phyloP scores from a whole-genome alignment of 768 basidiomycete species.

The Tricholoma saponaceum region DNA sequence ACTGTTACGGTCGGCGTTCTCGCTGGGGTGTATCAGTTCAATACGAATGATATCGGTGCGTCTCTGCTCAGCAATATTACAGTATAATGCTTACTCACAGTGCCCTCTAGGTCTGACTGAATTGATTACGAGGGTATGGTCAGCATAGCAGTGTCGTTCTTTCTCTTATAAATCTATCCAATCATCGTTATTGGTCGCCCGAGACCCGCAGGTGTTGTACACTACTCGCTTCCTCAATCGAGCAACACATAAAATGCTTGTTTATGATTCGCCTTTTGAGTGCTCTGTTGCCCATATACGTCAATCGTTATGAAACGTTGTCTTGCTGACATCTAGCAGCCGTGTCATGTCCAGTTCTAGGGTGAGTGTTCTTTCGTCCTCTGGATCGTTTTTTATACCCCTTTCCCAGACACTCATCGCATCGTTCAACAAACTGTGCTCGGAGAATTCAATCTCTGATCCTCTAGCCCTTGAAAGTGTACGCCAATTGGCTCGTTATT shows the following conservation, averaged over 20 bases:
- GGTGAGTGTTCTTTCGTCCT: too few species aligned
- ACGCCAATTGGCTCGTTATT: too few species aligned
- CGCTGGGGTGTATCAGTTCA: constrained; percentile 95
- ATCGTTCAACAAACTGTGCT: too few species aligned
- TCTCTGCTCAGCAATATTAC: neutral
- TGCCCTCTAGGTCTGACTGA: constrained; percentile 70
- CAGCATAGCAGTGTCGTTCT: constrained; percentile 44
- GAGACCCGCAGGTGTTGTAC: neutral
- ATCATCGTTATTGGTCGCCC: neutral
- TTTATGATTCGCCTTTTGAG: neutral
- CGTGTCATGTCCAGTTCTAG: too few species aligned
- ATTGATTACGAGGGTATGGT: constrained; percentile 79
- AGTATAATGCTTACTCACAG: neutral
- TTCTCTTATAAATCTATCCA: neutral
- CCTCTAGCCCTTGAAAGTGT: too few species aligned
- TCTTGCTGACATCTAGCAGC: too few species aligned
- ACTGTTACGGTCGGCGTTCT: constrained; percentile 69
- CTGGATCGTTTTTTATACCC: too few species aligned
- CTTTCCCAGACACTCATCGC: too few species aligned
- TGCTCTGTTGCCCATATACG: too few species aligned
- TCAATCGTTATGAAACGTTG: too few species aligned
- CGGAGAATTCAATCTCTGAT: too few species aligned
- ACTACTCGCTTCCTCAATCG: neutral
- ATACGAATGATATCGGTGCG: constrained; percentile 96
- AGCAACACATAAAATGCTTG: neutral